Conservation (phyloP, 1,139 yeast genomes). For the Suhomyces terraborum region DNA sequence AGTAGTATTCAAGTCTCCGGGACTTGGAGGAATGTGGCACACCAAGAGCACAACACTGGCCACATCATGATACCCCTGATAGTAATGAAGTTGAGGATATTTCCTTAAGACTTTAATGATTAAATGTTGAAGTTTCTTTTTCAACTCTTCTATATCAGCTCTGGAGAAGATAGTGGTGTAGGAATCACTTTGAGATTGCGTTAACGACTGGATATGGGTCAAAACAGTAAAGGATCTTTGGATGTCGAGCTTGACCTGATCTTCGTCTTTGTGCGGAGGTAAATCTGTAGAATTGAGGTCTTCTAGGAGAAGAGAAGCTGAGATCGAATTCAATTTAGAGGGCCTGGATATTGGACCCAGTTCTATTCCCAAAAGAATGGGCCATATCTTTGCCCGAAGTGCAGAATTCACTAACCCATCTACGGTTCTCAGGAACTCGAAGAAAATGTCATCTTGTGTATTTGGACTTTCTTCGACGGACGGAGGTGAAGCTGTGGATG, state of each 20-base stretch:
- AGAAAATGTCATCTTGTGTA: slow-evolving; percentile 3
- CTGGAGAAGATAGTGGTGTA: slow-evolving; percentile 38
- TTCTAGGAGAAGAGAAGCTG: slow-evolving; percentile 20
- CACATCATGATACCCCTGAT: slow-evolving; percentile 92
- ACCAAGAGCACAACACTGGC: slow-evolving; percentile 69
- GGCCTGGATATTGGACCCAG: neutral
- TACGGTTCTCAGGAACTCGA: slow-evolving; percentile 42
- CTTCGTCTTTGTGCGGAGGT: slow-evolving; percentile 66
- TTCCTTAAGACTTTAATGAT: slow-evolving; percentile 59
- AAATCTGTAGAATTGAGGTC: slow-evolving; percentile 32
- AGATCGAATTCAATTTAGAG: slow-evolving; percentile 10
- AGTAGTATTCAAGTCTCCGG: slow-evolving; percentile 8
- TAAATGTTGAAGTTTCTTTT: slow-evolving; percentile 46
- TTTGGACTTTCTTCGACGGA: neutral
- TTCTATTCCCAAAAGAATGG: slow-evolving; percentile 36
- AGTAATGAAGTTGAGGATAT: slow-evolving; percentile 68
- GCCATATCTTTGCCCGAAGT: slow-evolving; percentile 51
- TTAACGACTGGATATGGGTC: slow-evolving; percentile 31
- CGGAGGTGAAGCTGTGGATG: no score
- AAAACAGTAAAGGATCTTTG: slow-evolving; percentile 63
- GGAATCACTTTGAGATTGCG: slow-evolving; percentile 26
- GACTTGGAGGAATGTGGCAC: slow-evolving; percentile 26
- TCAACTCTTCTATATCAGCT: slow-evolving; percentile 36
- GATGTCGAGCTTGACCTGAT: slow-evolving; percentile 78
- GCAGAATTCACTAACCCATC: slow-evolving; percentile 51